These are phyloP conservation scores for Euphorbia neoarborescens DNA, from an alignment of 441 rosid genomes.

Conservation along the genomic window DNA sequence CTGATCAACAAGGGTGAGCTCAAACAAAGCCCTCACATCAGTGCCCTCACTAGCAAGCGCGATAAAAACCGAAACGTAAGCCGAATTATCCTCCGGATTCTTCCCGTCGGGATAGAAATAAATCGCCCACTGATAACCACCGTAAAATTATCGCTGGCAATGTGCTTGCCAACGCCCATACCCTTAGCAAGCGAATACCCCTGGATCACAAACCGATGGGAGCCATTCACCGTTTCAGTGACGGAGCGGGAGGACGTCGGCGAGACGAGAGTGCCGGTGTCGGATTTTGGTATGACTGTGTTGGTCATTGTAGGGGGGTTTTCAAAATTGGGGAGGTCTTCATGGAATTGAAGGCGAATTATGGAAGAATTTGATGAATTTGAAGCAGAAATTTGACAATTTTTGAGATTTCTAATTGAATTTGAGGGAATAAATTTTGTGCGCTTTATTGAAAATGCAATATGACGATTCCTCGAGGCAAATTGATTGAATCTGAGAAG, in stretches of 20 bases:
- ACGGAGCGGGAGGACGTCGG: slow-evolving; percentile 76
- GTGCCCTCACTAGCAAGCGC: slow-evolving; percentile 94
- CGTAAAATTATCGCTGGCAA: slow-evolving; percentile 80
- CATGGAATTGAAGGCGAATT: slow-evolving; percentile 16
- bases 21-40: slow-evolving; percentile 82
- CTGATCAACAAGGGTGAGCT: slow-evolving; percentile 78
- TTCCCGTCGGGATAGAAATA: slow-evolving; percentile 93
- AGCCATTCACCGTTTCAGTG: slow-evolving; percentile 76
- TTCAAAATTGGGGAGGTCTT: background rate
- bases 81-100: slow-evolving; percentile 77
- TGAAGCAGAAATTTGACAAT: background rate
- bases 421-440: background rate
- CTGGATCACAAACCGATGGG: slow-evolving; percentile 70
- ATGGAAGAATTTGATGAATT: background rate
- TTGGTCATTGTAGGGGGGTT: slow-evolving; percentile 6
- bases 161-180: slow-evolving; percentile 89
- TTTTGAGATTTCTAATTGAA: background rate
- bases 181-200: slow-evolving; percentile 91
- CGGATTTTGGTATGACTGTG: slow-evolving; percentile 15
- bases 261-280: slow-evolving; percentile 32
- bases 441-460: background rate
- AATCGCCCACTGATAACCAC: slow-evolving; percentile 89
- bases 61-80: slow-evolving; percentile 80
- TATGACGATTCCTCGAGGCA: too few species aligned
- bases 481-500: too few species aligned